Evolutionary conservation across 169 alveolate genomes (phyloP).

Genomic region (Plasmodium berghei): DNA sequence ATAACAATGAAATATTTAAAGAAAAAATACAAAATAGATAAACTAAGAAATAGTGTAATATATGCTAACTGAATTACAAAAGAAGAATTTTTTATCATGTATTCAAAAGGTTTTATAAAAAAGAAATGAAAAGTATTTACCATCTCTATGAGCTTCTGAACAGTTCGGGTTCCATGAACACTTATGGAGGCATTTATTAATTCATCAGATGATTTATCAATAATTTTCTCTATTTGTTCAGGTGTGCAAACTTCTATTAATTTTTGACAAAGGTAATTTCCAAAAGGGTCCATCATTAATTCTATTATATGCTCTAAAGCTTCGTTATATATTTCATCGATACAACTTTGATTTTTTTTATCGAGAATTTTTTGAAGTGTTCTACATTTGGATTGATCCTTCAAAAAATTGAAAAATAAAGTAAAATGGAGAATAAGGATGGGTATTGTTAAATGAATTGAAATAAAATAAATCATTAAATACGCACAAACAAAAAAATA

Average conservation of each 20-base stretch:
- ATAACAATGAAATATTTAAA: not conserved
- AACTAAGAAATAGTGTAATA: not conserved
- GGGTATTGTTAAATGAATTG: not conserved
- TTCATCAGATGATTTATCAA: constrained; percentile 83
- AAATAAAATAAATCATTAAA: not conserved
- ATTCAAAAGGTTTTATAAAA: not conserved
- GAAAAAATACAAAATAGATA: constrained; percentile 1
- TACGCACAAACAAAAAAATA: not conserved
- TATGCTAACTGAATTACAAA: not conserved
- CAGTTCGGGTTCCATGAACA: constrained; percentile 95
- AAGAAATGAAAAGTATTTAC: constrained; percentile 43
- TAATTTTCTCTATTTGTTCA: constrained; percentile 79
- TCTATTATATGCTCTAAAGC: constrained; percentile 85
- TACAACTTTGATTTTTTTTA: constrained; percentile 81
- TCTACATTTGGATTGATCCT: constrained; percentile 93
- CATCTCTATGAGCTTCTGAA: constrained; percentile 93
- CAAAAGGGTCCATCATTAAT: constrained; percentile 94
- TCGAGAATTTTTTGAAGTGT: constrained; percentile 89
- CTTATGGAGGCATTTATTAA: constrained; percentile 89
- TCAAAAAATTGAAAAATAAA: not conserved
- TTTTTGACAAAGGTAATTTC: constrained; percentile 95
- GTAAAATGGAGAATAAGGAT: not conserved
- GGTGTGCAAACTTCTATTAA: constrained; percentile 88
- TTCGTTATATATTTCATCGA: constrained; percentile 82
- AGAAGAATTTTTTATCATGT: not conserved